phyloP scores from a whole-genome alignment of 805 yeast genomes.

The Yarrowia divulgata region DNA sequence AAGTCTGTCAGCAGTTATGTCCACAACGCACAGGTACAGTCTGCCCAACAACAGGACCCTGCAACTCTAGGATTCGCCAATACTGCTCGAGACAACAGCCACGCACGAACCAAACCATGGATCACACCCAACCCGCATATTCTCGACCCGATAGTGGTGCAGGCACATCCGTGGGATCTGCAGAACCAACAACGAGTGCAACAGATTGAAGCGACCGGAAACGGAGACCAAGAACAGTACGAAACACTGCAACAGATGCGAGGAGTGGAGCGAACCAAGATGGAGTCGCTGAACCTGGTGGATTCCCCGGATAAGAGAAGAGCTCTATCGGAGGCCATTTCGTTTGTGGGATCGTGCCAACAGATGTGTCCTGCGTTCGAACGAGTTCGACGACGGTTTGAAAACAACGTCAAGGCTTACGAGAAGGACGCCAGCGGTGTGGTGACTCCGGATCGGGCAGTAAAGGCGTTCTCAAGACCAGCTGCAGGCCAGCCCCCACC shows the following conservation, averaged over 20 bases:
- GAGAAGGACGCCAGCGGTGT: conserved; percentile 74
- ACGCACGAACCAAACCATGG: not conserved
- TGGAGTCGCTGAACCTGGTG: conserved; percentile 83
- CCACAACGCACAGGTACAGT: not conserved
- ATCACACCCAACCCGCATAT: conserved; percentile 15
- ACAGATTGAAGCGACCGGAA: conserved; percentile 53
- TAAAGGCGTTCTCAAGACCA: conserved; percentile 94
- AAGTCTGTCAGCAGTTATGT: not conserved
- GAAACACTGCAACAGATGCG: conserved; percentile 65
- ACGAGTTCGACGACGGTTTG: conserved; percentile 83
- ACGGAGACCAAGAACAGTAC: conserved; percentile 5
- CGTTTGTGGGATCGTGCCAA: conserved; percentile 83
- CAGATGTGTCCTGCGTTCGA: conserved; percentile 98
- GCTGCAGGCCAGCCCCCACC: conserved; percentile 99
- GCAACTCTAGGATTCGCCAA: conserved; percentile 7
- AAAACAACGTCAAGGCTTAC: conserved; percentile 80
- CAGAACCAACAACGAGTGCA: conserved; percentile 71
- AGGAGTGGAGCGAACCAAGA: conserved; percentile 72
- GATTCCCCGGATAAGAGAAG: conserved; percentile 86
- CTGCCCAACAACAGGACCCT: not conserved
- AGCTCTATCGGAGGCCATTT: conserved; percentile 84
- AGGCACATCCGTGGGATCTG: conserved; percentile 69
- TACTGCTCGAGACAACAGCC: not conserved
- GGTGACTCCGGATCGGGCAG: conserved; percentile 67
- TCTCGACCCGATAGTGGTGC: conserved; percentile 19